Percentiles rank a stretch among this genome's conserved stretches.
These are phyloP conservation scores for Yarrowia hollandica DNA, from an alignment of 805 yeast genomes.

Conservation along the genomic window DNA sequence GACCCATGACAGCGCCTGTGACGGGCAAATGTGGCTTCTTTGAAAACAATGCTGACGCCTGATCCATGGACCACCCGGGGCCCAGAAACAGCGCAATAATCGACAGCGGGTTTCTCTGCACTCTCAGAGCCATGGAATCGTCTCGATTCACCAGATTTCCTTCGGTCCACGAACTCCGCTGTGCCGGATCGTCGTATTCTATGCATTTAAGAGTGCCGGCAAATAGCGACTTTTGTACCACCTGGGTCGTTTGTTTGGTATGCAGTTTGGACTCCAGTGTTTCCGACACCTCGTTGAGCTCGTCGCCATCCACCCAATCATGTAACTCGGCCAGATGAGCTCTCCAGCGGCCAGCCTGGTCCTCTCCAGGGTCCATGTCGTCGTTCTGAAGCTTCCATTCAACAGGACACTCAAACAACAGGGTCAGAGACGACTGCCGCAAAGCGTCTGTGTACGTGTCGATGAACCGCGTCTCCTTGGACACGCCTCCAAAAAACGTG, in stretches of 20 bases:
- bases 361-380: constrained; percentile 2
- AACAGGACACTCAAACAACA: constrained; percentile 24
- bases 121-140: constrained; percentile 3
- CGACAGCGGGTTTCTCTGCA: not conserved
- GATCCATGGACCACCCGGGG: not conserved
- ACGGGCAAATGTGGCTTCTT: constrained; percentile 1
- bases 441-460: constrained; percentile 19
- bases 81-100: constrained; percentile 19
- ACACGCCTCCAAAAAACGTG: constrained; percentile 14
- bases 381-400: constrained; percentile 4
- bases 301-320: constrained; percentile 2
- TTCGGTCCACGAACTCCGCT: not conserved
- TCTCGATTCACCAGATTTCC: not conserved
- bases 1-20: not conserved
- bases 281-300: not conserved
- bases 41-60: not conserved
- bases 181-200: constrained; percentile 21
- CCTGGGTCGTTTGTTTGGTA: constrained; percentile 1
- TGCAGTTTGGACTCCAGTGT: not conserved
- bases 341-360: constrained; percentile 2
- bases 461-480: constrained; percentile 26
- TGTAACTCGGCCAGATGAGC: not conserved
- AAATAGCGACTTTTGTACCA: constrained; percentile 9
- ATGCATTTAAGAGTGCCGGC: constrained; percentile 27
- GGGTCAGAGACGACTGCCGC: not conserved